Conservation (phyloP, 441 rosid genomes). For the Jatropha multifida region DNA sequence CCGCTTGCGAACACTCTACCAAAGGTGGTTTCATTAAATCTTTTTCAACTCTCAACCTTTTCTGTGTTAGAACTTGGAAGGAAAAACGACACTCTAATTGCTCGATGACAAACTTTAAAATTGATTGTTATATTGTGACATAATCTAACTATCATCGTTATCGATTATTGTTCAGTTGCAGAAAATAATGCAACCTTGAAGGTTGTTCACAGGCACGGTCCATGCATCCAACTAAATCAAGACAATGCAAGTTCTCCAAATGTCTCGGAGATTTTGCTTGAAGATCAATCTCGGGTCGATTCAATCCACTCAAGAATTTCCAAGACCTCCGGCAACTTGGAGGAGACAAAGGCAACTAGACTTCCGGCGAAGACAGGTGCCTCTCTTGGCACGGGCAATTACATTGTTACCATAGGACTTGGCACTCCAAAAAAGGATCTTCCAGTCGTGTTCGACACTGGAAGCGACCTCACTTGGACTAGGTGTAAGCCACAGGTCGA, state of each 20-base stretch:
- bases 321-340: constrained; percentile 19
- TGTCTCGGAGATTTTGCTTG: constrained; percentile 39
- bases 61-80: no score
- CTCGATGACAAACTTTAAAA: no score
- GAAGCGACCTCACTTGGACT: constrained; percentile 73
- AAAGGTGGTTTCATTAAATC: no score
- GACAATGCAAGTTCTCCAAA: constrained; percentile 27
- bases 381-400: constrained; percentile 62
- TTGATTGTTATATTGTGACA: no score
- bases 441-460: constrained; percentile 61
- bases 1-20: no score
- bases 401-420: constrained; percentile 48
- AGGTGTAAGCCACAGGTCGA: constrained; percentile 42
- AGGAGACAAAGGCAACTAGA: constrained; percentile 27
- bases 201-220: constrained; percentile 61
- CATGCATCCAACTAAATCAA: constrained; percentile 45
- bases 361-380: constrained; percentile 59
- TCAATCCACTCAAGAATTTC: constrained; percentile 45
- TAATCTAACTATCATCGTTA: no score
- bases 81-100: no score
- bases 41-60: no score
- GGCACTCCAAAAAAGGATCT: constrained; percentile 68
- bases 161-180: neutral
- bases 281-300: constrained; percentile 39
- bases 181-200: neutral